These are phyloP conservation scores for Craterostigma plantagineum DNA, from an alignment of 257 asterid genomes.

Conservation along the genomic window DNA sequence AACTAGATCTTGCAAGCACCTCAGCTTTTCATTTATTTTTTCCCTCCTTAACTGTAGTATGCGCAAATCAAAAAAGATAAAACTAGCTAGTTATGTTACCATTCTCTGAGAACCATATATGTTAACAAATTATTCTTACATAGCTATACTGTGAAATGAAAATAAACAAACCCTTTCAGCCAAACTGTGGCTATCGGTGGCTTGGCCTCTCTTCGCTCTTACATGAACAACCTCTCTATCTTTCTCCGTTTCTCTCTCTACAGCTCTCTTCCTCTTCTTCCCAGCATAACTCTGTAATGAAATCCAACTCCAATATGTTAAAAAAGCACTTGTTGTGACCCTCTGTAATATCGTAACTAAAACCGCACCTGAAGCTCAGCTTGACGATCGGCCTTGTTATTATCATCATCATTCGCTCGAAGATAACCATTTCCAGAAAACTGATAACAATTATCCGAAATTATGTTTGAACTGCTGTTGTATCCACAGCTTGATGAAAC, in stretches of 20 bases:
- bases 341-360: neutral
- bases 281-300: constrained; percentile 23
- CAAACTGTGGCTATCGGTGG: constrained; percentile 91
- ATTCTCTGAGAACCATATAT: too few relatives aligned
- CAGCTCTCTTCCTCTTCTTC: constrained; percentile 50
- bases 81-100: too few relatives aligned
- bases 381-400: neutral
- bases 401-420: too few relatives aligned
- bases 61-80: neutral
- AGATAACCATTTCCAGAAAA: too few relatives aligned
- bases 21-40: constrained; percentile 79
- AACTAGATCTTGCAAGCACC: constrained; percentile 81
- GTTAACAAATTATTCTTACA: too few relatives aligned
- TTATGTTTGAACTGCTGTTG: constrained; percentile 1
- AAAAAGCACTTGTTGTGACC: neutral
- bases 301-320: neutral
- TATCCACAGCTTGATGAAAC: constrained; percentile 20
- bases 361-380: constrained; percentile 11
- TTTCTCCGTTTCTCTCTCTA: constrained; percentile 32
- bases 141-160: too few relatives aligned
- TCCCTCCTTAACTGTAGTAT: constrained; percentile 64
- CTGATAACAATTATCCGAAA: neutral
- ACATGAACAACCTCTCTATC: constrained; percentile 89
- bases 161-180: constrained; percentile 66
- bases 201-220: constrained; percentile 98